These are phyloP conservation scores for Coemansia brasiliensis DNA, from an alignment of 192 early-diverging fungal species.

Conservation along the genomic window DNA sequence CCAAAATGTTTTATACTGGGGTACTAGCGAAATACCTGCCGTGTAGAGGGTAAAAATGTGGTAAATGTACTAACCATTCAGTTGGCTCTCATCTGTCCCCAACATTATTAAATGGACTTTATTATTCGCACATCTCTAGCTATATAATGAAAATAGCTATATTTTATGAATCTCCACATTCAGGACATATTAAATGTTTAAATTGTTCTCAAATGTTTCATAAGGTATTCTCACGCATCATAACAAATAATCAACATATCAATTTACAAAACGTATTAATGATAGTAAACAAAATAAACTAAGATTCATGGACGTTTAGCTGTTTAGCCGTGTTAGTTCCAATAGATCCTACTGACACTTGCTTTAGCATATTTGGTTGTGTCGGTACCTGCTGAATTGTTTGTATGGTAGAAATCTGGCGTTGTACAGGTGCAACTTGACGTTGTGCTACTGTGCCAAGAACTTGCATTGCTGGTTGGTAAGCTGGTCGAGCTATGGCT, in stretches of 20 bases:
- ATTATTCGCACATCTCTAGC: too few species aligned
- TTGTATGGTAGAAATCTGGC: background rate
- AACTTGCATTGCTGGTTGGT: background rate
- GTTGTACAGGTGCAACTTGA: background rate
- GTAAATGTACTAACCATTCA: background rate
- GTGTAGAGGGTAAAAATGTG: too few species aligned
- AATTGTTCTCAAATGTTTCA: background rate
- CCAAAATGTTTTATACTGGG: too few species aligned
- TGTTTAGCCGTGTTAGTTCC: background rate
- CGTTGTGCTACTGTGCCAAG: background rate
- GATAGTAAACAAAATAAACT: conserved; percentile 1
- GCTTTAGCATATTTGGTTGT: background rate
- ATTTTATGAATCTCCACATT: background rate
- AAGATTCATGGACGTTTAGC: background rate
- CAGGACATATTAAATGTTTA: background rate
- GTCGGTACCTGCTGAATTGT: background rate
- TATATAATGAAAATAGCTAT: background rate
- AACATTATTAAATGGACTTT: background rate
- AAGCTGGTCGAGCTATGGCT: background rate
- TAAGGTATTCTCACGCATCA: background rate
- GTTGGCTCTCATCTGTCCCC: background rate
- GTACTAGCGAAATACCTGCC: too few species aligned
- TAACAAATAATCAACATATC: background rate
- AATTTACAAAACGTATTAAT: conserved; percentile 10
- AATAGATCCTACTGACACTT: background rate